Conservation (phyloP, 768 basidiomycete genomes). For the Lanmaoa pseudosensibilis region DNA sequence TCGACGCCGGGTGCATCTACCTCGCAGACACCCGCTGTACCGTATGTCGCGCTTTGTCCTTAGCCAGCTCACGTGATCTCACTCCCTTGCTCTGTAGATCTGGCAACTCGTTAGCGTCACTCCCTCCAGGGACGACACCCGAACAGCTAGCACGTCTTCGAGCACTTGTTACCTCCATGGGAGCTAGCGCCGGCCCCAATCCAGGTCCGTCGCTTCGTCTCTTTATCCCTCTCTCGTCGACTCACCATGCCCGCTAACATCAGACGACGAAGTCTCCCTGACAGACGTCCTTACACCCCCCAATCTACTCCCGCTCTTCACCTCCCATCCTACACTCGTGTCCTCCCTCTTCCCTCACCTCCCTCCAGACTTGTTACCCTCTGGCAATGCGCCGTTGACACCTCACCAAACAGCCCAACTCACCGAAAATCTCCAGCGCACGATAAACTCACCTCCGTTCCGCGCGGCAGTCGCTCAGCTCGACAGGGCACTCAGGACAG, state of each 20-base stretch:
- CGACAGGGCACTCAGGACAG: conserved; percentile 83
- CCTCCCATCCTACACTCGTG: conserved; percentile 66
- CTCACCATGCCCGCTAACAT: conserved; percentile 4
- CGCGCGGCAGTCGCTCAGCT: conserved; percentile 75
- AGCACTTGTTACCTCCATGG: conserved; percentile 49
- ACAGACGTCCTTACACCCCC: conserved; percentile 74
- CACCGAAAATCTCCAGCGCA: conserved; percentile 62
- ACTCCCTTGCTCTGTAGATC: conserved; percentile 4
- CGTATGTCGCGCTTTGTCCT: conserved; percentile 16
- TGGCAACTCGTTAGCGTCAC: conserved; percentile 2
- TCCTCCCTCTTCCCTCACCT: conserved; percentile 76
- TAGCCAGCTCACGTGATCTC: not conserved
- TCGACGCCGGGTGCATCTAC: conserved; percentile 37
- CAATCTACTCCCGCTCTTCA: conserved; percentile 71
- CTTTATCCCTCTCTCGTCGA: not conserved
- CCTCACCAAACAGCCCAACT: conserved; percentile 24
- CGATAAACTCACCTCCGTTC: conserved; percentile 84
- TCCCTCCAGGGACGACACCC: conserved; percentile 39
- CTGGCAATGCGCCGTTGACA: conserved; percentile 46
- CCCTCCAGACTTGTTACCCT: conserved; percentile 71
- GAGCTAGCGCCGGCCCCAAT: conserved; percentile 31
- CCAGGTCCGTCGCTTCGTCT: conserved; percentile 10
- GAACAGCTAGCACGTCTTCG: conserved; percentile 68
- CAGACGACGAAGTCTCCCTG: conserved; percentile 56
- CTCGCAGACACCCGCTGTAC: conserved; percentile 34